Base-by-base conservation (phyloP, 1,139 yeast genomes). In the Hansenula lynferdii region DNA sequence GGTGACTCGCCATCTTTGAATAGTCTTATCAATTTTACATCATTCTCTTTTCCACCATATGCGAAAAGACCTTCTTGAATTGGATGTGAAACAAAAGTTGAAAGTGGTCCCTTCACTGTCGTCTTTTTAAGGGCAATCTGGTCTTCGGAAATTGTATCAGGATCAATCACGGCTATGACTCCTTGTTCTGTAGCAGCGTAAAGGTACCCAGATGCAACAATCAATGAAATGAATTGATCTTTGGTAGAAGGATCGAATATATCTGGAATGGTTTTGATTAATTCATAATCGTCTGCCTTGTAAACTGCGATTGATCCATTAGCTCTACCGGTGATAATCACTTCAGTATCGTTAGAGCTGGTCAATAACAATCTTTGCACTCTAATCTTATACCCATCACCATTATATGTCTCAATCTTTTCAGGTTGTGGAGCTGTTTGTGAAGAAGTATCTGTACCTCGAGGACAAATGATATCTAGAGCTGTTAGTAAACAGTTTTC, bases 1-100 rank as follows among this genome's bases (percentile, higher is more conserved):
- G 40, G 28, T 7, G 30, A 15, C 9, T 47, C 47, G 3, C 32
- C 25, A 2, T 50, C 48, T 5, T 61, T 61, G 36, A 64, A 67
- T 15, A 81, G 44, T 37, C 67, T 60, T 2, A 78, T 59, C 17
- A 84, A 60, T 43, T 73, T 74, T 5, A 82, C 62, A 49, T 82
- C 83, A 46, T 77, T 76, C 48, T 84, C 89, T 55, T 82, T 77
- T 31, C 94, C 95, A 35, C 92, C 95, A 53, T 65, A 74, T 0
- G 86, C 90, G 59, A 78, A 75, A 3, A 77, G 57, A 17, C 76
- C 72, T 22, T 57, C 54, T 28, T 60, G 61, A 33, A 60, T 56
- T 8, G 77, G 73, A 58, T 72, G 72, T 41, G 70, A 51, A 29
- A 65, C 59, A 51, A 76, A 72, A 25, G 77, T 60, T 41, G 68